Evolutionary conservation across 208 protist genomes (phyloP).

Genomic region (Vickermania ingenoplastis): DNA sequence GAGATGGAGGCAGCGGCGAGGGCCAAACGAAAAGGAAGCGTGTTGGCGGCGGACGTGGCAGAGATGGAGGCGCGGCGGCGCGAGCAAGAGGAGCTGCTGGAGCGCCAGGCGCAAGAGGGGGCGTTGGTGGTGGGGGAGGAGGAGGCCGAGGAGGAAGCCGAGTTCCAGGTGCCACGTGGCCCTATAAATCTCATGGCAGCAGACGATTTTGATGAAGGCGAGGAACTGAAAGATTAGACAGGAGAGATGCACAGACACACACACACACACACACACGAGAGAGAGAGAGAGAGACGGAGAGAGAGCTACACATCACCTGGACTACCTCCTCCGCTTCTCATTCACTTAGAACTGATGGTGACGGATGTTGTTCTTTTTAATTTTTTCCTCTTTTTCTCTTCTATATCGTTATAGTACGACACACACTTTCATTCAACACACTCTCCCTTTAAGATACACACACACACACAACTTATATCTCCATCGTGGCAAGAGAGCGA

Average conservation of each 20-base stretch:
- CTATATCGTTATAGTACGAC: too few relatives aligned
- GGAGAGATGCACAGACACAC: neutral
- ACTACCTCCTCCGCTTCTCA: neutral
- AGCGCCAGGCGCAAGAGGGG: neutral
- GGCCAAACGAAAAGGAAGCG: constrained; percentile 1
- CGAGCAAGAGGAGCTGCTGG: neutral
- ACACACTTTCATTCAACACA: too few relatives aligned
- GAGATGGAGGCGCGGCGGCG: neutral
- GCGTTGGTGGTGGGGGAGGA: neutral
- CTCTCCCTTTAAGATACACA: too few relatives aligned
- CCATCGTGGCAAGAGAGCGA: too few relatives aligned
- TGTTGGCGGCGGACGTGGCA: neutral
- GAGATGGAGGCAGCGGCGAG: constrained; percentile 19
- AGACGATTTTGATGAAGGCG: neutral
- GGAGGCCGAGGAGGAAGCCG: neutral
- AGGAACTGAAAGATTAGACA: neutral
- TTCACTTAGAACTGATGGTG: neutral
- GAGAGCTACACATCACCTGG: neutral
- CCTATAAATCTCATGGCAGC: neutral
- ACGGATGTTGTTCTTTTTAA: neutral
- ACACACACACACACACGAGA: neutral
- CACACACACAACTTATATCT: too few relatives aligned
- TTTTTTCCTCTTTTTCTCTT: too few relatives aligned
- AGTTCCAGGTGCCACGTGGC: neutral
- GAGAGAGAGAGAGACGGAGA: neutral